These are phyloP conservation scores for Ganoderma boninense DNA, from an alignment of 1,284 basidiomycete species.

Conservation along the genomic window DNA sequence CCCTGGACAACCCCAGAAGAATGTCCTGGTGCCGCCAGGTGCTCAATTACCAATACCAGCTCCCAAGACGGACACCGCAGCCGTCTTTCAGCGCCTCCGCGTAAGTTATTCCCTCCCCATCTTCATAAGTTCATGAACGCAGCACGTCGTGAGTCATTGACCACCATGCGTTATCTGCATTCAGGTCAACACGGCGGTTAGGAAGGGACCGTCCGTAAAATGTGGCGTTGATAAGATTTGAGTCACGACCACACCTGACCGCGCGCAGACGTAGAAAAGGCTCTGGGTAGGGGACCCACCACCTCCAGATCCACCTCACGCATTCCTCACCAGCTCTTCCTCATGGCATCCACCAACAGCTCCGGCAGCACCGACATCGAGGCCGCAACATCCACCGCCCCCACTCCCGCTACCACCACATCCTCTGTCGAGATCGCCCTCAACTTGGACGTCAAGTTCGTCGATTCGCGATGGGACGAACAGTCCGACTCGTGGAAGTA, in stretches of 20 bases:
- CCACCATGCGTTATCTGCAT: neutral
- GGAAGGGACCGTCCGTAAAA: neutral
- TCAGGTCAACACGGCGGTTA: neutral
- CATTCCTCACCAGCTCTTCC: neutral
- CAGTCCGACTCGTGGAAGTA: slow-evolving; percentile 13
- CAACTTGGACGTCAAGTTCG: slow-evolving; percentile 18
- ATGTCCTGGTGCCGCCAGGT: neutral
- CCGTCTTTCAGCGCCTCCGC: neutral
- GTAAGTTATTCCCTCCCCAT: neutral
- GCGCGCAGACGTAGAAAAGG: neutral
- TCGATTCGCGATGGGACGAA: slow-evolving; percentile 17
- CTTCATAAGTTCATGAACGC: too few relatives aligned
- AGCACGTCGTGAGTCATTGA: neutral
- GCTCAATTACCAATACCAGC: neutral
- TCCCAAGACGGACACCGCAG: slow-evolving; percentile 42
- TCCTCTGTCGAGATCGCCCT: slow-evolving; percentile 2
- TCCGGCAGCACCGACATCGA: neutral
- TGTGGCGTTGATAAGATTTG: neutral
- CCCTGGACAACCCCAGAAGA: neutral
- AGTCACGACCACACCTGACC: neutral
- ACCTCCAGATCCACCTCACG: neutral
- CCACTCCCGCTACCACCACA: neutral
- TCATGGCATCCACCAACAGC: slow-evolving; percentile 6
- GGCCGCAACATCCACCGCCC: neutral
- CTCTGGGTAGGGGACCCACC: neutral